phyloP scores from a whole-genome alignment of 2,329 filamentous ascomycete species.

The Aspergillus quadricinctus region DNA sequence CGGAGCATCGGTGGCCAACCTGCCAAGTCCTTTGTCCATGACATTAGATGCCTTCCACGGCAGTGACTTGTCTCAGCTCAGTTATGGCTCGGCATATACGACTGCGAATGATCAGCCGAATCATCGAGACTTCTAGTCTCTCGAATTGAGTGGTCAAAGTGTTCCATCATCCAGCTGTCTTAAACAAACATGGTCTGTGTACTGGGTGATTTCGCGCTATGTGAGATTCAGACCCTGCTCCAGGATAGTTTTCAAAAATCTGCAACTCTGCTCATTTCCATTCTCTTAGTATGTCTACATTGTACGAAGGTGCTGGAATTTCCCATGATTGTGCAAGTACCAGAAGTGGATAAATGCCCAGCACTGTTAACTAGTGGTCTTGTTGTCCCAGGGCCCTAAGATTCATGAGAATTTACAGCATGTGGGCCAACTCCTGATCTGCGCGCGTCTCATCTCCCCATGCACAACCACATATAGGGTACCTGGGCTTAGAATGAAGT shows the following conservation, averaged over 20 bases:
- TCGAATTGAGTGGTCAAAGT: background rate
- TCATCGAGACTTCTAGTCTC: slow-evolving; percentile 26
- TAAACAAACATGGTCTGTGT: background rate
- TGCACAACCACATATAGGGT: background rate
- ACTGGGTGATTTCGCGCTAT: background rate
- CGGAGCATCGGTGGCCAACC: slow-evolving; percentile 15
- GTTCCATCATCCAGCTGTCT: background rate
- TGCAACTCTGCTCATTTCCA: background rate
- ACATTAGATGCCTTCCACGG: slow-evolving; percentile 27
- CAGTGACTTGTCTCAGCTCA: slow-evolving; percentile 27
- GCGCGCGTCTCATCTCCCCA: background rate
- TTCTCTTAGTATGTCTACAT: no score
- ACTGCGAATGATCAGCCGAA: slow-evolving; percentile 15
- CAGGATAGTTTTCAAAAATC: background rate
- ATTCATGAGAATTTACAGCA: background rate
- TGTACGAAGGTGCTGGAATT: no score
- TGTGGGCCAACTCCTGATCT: background rate
- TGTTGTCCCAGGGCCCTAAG: background rate
- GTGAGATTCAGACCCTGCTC: background rate
- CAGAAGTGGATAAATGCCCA: background rate
- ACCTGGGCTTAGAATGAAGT: background rate
- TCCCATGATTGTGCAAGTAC: background rate
- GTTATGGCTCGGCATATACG: slow-evolving; percentile 25
- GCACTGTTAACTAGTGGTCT: background rate
- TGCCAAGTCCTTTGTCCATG: slow-evolving; percentile 23